Evolutionary conservation across 2,329 filamentous ascomycete species (phyloP).

Genomic region (Rhynchosporium secalis): DNA sequence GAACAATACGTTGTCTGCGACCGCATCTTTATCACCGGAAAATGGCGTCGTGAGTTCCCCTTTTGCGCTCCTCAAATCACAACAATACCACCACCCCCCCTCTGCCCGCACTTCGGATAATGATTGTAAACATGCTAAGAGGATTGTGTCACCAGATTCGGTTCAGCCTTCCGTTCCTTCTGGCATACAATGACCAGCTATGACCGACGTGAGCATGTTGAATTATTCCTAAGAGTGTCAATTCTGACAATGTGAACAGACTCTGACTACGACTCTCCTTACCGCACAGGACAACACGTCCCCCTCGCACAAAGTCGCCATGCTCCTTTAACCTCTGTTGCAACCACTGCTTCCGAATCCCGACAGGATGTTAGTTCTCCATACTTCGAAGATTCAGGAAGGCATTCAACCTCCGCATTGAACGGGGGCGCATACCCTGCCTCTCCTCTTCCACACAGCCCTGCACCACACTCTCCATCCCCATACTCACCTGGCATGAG

Average conservation of each 20-base stretch:
- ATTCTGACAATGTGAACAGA: slow-evolving; percentile 61
- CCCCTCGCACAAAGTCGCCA: slow-evolving; percentile 81
- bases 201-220: slow-evolving; percentile 59
- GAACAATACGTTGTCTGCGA: slow-evolving; percentile 32
- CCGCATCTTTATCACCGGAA: slow-evolving; percentile 35
- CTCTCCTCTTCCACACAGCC: slow-evolving; percentile 47
- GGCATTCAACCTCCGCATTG: slow-evolving; percentile 51
- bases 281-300: slow-evolving; percentile 86
- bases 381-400: slow-evolving; percentile 71
- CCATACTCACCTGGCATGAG: slow-evolving; percentile 91
- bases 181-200: slow-evolving; percentile 84
- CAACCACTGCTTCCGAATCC: slow-evolving; percentile 83
- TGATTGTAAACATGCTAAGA: slow-evolving; percentile 27
- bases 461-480: slow-evolving; percentile 65
- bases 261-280: slow-evolving; percentile 89
- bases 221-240: slow-evolving; percentile 22
- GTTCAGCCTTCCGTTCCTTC: slow-evolving; percentile 79
- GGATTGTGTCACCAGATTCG: slow-evolving; percentile 51
- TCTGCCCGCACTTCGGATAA: slow-evolving; percentile 17
- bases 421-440: slow-evolving; percentile 59
- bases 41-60: slow-evolving; percentile 39
- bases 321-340: slow-evolving; percentile 80
- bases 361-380: slow-evolving; percentile 78
- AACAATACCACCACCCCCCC: neutral
- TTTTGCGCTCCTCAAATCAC: slow-evolving; percentile 17